phyloP scores from a whole-genome alignment of 768 basidiomycete genomes.

The Russula dissimulans region DNA sequence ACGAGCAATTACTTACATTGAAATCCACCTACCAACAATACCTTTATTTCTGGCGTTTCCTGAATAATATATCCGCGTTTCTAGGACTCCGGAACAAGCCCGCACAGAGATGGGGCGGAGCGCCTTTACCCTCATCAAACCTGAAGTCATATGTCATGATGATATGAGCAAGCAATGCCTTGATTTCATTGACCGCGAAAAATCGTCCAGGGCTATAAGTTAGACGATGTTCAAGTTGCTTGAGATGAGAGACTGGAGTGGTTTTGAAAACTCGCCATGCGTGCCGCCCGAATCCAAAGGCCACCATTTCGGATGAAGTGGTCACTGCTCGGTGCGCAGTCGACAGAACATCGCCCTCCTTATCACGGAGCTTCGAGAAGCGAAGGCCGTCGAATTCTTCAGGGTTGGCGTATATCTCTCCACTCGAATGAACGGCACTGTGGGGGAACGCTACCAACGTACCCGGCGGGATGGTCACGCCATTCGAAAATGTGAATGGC shows the following conservation, averaged over 20 bases:
- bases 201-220: constrained; percentile 22
- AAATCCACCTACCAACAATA: too few species aligned
- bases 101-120: neutral
- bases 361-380: constrained; percentile 30
- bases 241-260: too few species aligned
- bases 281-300: constrained; percentile 26
- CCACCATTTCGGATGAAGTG: constrained; percentile 24
- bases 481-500: constrained; percentile 18
- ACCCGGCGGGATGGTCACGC: too few species aligned
- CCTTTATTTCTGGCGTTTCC: constrained; percentile 12
- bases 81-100: constrained; percentile 1
- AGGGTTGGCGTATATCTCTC: too few species aligned
- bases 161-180: constrained; percentile 23
- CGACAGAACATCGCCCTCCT: constrained; percentile 22
- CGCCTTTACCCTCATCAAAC: constrained; percentile 16
- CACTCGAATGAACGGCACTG: too few species aligned
- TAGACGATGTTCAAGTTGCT: neutral
- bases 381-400: constrained; percentile 25
- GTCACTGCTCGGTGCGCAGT: constrained; percentile 28
- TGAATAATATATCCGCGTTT: constrained; percentile 19
- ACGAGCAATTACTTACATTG: too few species aligned
- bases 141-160: constrained; percentile 22
- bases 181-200: constrained; percentile 22
- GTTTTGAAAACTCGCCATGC: constrained; percentile 21
- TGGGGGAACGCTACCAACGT: too few species aligned